These are phyloP conservation scores for Pseudofabraea citricarpa DNA, from an alignment of 2,329 filamentous ascomycete species.

Conservation along the genomic window DNA sequence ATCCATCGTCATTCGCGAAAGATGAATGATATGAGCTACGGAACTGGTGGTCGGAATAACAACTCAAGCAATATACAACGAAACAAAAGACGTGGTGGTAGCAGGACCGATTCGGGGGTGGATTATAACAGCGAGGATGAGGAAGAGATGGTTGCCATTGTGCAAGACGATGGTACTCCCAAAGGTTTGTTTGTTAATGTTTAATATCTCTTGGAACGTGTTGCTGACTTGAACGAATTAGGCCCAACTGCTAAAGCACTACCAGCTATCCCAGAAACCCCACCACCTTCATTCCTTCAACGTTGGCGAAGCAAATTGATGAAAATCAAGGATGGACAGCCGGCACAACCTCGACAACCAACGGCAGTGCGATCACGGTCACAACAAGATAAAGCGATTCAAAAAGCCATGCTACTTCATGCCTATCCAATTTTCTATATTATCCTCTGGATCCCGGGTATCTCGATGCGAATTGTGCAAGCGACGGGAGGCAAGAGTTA, in stretches of 20 bases:
- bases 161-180: neutral
- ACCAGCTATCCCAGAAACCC: too few relatives aligned
- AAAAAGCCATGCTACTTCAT: conserved; percentile 31
- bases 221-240: too few relatives aligned
- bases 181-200: too few relatives aligned
- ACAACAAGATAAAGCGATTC: conserved; percentile 4
- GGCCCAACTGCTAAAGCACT: too few relatives aligned
- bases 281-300: too few relatives aligned
- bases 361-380: neutral
- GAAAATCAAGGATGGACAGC: neutral
- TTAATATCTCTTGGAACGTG: too few relatives aligned
- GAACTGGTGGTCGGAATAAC: neutral
- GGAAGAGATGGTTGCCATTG: neutral
- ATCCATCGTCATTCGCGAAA: conserved; percentile 13
- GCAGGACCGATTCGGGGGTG: too few relatives aligned
- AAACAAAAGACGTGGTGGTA: too few relatives aligned
- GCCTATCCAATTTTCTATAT: conserved; percentile 33
- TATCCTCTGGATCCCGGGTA: conserved; percentile 33
- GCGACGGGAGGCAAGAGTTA: conserved; percentile 22
- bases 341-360: neutral
- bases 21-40: neutral
- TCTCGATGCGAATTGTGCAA: conserved; percentile 31
- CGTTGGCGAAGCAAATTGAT: too few relatives aligned
- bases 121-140: neutral
- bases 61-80: neutral